phyloP scores from a whole-genome alignment of 768 basidiomycete species.

The Hericium alpestre region DNA sequence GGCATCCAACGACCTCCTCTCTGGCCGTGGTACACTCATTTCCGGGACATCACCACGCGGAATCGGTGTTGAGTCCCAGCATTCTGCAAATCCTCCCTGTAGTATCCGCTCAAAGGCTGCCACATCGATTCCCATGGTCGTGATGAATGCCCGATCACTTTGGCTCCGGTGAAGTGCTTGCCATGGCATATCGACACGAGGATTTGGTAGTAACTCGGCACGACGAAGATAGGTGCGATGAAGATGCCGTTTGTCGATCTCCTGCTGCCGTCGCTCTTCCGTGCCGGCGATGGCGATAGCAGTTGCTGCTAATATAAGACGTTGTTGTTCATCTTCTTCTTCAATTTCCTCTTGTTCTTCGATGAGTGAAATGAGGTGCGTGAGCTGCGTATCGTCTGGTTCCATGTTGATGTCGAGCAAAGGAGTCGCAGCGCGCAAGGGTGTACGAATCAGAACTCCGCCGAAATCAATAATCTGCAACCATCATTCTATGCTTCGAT shows the following conservation, averaged over 20 bases:
- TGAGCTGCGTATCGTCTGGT: no score
- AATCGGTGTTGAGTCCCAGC: conserved; percentile 20
- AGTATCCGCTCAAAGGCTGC: conserved; percentile 26
- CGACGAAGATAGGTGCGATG: not conserved
- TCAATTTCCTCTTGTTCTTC: no score
- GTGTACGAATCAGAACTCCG: no score
- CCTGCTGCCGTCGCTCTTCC: not conserved
- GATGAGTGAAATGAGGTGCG: no score
- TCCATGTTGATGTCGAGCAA: no score
- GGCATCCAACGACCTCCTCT: conserved; percentile 24
- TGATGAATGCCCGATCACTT: conserved; percentile 10
- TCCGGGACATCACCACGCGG: conserved; percentile 19
- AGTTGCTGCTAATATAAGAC: no score
- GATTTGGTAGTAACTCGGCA: not conserved
- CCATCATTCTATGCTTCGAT: no score
- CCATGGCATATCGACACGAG: conserved; percentile 7
- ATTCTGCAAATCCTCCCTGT: conserved; percentile 20
- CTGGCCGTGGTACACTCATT: conserved; percentile 17
- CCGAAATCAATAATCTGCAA: no score
- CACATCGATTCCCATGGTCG: conserved; percentile 20
- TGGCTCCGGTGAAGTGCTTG: conserved; percentile 1
- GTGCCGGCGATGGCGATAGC: not conserved
- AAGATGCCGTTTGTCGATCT: not conserved
- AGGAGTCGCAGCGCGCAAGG: no score
- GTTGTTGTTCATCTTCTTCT: no score